phyloP scores from a whole-genome alignment of 768 basidiomycete species.

The Kwoniella dendrophila region DNA sequence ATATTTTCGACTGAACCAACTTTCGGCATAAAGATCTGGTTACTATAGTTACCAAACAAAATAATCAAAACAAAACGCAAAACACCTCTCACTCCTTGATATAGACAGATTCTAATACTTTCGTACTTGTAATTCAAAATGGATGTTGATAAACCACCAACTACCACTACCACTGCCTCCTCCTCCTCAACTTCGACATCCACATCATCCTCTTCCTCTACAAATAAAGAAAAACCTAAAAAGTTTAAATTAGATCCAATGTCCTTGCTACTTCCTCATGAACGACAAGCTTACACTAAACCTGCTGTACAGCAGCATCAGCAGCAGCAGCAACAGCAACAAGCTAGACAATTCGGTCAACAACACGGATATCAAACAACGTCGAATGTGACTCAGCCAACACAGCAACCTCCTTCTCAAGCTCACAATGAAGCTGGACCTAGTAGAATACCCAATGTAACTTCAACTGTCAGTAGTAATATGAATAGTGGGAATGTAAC shows the following conservation, averaged over 20 bases:
- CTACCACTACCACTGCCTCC: background rate
- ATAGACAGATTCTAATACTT: too few species aligned
- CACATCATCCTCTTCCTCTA: background rate
- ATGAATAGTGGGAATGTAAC: too few species aligned
- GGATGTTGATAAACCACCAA: slow-evolving; percentile 10
- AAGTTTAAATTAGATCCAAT: slow-evolving; percentile 53
- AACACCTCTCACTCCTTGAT: too few species aligned
- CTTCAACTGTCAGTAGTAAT: too few species aligned
- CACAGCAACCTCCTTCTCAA: background rate
- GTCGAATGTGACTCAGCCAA: slow-evolving; percentile 1
- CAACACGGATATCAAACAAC: slow-evolving; percentile 1
- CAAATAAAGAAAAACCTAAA: slow-evolving; percentile 14
- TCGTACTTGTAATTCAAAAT: background rate
- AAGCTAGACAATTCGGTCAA: background rate
- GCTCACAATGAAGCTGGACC: background rate
- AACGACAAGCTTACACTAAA: slow-evolving; percentile 19
- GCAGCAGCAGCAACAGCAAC: slow-evolving; percentile 8
- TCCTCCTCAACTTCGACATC: slow-evolving; percentile 1
- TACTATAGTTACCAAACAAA: too few species aligned
- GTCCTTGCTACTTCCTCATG: slow-evolving; percentile 49
- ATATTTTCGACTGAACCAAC: too few species aligned
- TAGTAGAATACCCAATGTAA: too few species aligned
- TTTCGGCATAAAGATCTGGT: too few species aligned
- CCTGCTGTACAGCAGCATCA: slow-evolving; percentile 4
- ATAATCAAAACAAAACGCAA: background rate